phyloP scores from a whole-genome alignment of 306 rosid species.

The Argentina anserina region DNA sequence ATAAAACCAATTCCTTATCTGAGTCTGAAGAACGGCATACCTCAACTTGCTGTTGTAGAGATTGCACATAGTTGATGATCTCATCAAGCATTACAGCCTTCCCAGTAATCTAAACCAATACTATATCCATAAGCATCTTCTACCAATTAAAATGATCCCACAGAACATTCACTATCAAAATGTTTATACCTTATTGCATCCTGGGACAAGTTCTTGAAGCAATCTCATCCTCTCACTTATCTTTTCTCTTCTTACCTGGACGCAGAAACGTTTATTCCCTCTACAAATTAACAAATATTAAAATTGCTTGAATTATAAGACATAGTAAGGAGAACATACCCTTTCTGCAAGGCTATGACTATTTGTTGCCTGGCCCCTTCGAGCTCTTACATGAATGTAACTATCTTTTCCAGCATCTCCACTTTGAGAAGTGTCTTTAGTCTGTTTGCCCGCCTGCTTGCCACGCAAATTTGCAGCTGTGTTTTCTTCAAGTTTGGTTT shows the following conservation, averaged over 20 bases:
- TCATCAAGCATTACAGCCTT: constrained; percentile 99
- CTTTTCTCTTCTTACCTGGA: constrained; percentile 96
- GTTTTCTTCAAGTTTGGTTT: constrained; percentile 52
- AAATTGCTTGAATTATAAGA: constrained; percentile 8
- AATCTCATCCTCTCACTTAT: constrained; percentile 95
- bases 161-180: constrained; percentile 9
- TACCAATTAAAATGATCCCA: constrained; percentile 20
- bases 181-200: constrained; percentile 83
- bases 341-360: constrained; percentile 99
- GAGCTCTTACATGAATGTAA: constrained; percentile 95
- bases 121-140: constrained; percentile 11
- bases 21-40: constrained; percentile 38
- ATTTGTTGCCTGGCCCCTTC: constrained; percentile 98
- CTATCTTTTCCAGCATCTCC: constrained; percentile 72
- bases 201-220: constrained; percentile 99
- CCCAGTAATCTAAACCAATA: constrained; percentile 74
- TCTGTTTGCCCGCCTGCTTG: constrained; percentile 61
- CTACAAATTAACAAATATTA: background rate
- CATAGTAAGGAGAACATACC: constrained; percentile 40
- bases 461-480: constrained; percentile 45
- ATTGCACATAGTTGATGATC: constrained; percentile 94
- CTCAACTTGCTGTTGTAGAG: constrained; percentile 99
- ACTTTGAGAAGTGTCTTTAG: constrained; percentile 63
- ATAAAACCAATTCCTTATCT: background rate
- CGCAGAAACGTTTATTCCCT: constrained; percentile 11